A percentile compares a stretch with the other conserved stretches of the same genome.
Conservation (phyloP, 371 early-diverging fungal species). For the Mucor saturninus region DNA sequence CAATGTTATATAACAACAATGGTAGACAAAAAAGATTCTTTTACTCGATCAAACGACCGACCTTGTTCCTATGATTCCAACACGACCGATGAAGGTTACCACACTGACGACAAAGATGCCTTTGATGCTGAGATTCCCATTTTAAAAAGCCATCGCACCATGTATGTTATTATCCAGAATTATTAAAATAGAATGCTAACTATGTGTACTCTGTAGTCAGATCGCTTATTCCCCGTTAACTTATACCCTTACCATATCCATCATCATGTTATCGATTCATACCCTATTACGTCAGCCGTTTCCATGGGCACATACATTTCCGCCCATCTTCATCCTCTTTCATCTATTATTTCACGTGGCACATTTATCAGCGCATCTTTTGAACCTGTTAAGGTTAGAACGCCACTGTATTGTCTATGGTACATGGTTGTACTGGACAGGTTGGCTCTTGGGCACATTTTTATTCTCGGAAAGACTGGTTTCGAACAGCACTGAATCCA, state of each 20-base stretch:
- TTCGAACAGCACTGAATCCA: conserved; percentile 10
- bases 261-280: conserved; percentile 48
- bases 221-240: conserved; percentile 45
- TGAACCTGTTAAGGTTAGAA: conserved; percentile 52
- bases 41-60: too few relatives aligned
- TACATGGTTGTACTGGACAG: conserved; percentile 68
- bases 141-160: conserved; percentile 46
- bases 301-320: conserved; percentile 56
- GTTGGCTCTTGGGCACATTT: conserved; percentile 60
- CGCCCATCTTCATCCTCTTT: conserved; percentile 58
- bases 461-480: conserved; percentile 46
- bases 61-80: too few relatives aligned
- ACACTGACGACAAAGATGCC: conserved; percentile 11
- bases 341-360: conserved; percentile 59
- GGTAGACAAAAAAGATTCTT: too few relatives aligned
- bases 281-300: conserved; percentile 43
- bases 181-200: too few relatives aligned
- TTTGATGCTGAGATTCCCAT: conserved; percentile 40
- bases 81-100: conserved; percentile 42
- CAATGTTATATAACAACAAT: too few relatives aligned
- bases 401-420: conserved; percentile 66
- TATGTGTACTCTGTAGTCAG: conserved; percentile 25
- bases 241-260: conserved; percentile 46
- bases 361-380: conserved; percentile 53
- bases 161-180: too few relatives aligned